These are phyloP conservation scores for Yarrowia phangngaensis DNA, from an alignment of 805 yeast species.

Conservation along the genomic window DNA sequence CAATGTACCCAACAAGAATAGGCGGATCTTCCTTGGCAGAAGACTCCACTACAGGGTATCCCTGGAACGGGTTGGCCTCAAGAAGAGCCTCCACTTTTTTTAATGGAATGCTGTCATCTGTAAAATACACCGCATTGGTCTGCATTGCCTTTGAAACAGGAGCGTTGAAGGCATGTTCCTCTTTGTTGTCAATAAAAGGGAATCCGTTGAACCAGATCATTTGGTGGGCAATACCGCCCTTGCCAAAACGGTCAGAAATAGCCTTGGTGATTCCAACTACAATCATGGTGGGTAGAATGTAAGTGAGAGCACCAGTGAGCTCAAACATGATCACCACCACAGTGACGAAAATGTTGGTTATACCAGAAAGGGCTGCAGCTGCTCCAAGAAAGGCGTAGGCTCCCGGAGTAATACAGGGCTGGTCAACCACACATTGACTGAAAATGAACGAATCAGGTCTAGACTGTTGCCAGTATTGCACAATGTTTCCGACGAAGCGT, in stretches of 20 bases:
- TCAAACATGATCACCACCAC: constrained; percentile 94
- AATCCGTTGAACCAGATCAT: constrained; percentile 85
- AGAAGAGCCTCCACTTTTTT: constrained; percentile 33
- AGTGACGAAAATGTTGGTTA: constrained; percentile 85
- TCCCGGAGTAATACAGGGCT: constrained; percentile 78
- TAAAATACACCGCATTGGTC: constrained; percentile 29
- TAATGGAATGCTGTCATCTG: constrained; percentile 31
- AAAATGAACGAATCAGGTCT: constrained; percentile 42
- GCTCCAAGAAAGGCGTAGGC: constrained; percentile 96
- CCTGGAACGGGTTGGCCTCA: constrained; percentile 31
- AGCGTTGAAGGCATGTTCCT: constrained; percentile 56
- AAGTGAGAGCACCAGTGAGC: constrained; percentile 88
- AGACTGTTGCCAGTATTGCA: constrained; percentile 49
- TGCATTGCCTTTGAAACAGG: constrained; percentile 52
- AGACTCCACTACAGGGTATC: constrained; percentile 42
- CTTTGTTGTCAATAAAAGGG: constrained; percentile 74
- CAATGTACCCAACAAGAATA: constrained; percentile 39
- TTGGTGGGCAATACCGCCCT: constrained; percentile 92
- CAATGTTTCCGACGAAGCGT: constrained; percentile 71
- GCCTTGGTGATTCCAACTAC: constrained; percentile 84
- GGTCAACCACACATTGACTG: constrained; percentile 43
- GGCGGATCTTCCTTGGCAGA: constrained; percentile 2
- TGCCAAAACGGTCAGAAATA: constrained; percentile 72
- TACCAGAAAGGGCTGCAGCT: constrained; percentile 91
- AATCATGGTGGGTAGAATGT: constrained; percentile 93